Conservation (phyloP, 768 basidiomycete genomes). For the Tricholoma hemisulphureum region DNA sequence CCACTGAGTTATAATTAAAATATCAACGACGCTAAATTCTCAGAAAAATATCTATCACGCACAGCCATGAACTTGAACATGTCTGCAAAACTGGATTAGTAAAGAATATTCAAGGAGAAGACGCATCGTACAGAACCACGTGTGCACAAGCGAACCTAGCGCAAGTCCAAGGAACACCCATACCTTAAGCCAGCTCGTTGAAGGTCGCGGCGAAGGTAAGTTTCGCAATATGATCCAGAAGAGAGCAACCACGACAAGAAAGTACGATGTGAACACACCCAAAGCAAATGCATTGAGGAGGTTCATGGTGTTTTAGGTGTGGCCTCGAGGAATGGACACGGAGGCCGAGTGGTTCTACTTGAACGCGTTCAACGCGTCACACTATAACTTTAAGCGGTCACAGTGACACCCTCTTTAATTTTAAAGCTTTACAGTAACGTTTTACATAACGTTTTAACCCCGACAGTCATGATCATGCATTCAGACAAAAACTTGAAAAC, state of each 20-base stretch:
- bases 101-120: neutral
- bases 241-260: conserved; percentile 23
- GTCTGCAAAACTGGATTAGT: conserved; percentile 12
- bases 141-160: conserved; percentile 29
- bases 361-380: neutral
- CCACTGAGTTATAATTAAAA: conserved; percentile 39
- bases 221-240: conserved; percentile 15
- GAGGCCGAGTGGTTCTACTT: neutral
- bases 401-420: neutral
- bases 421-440: too few species aligned
- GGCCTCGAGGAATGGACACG: neutral
- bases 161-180: conserved; percentile 21
- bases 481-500: too few species aligned
- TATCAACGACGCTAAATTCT: neutral
- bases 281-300: neutral
- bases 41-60: conserved; percentile 1
- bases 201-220: neutral
- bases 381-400: neutral
- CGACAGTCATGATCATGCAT: too few species aligned
- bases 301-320: neutral
- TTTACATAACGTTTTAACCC: too few species aligned
- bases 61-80: conserved; percentile 36
- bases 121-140: conserved; percentile 36
- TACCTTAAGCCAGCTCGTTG: neutral
- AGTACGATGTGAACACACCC: conserved; percentile 26